Evolutionary conservation across 495 filamentous ascomycete species (phyloP), one percentile per base, ranked within the genome.

Genomic region (Bryoglossum gracile): DNA sequence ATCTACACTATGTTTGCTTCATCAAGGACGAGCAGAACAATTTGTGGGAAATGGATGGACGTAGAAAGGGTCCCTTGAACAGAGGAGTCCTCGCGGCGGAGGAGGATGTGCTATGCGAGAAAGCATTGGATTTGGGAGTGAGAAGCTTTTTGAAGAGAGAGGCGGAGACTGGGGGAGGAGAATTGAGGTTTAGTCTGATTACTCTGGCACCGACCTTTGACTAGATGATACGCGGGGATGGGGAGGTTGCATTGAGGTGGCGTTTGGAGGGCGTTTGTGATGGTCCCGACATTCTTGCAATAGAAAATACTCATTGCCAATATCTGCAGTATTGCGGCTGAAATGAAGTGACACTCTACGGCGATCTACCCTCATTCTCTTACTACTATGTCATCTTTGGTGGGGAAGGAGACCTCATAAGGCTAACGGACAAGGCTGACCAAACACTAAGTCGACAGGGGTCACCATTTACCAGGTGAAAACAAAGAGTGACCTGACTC

Each of bases 31-130:
- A 60, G n/a, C 70, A 68, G 49, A 76, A 82, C 67, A 72, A 73
- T 51, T 61, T 94, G 52, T 94, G 89, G 81, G 89, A 94, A 74
- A 67, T 95, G 51, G 87, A 94, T 70, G 88, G 89, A 8, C 59
- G 81, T 28, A 65, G 85, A 61, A 87, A 83, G 69, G 89, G 89
- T 0, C 89, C 89, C 6, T 49, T 94, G 16, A 70, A 86, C 25
- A 70, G 85, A 26, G 89, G 89, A 0, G 53, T 57, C n/a, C 62
- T 92, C 4, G 70, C 48, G 3, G 69, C 68, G 3, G 78, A 72
- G 3, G 84, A 86, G 18, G 89, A 94, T 69, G 72, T 88, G 25
- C 61, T 94, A 19, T 80, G 82, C 42, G 74, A 81, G 50, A 69
- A 64, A 57, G 87, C 84, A 3, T 54, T 89, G 46, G 74, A 77